These are phyloP conservation scores for Fusarium xylarioides DNA, from an alignment of 2,329 filamentous ascomycete genomes.

Conservation along the genomic window DNA sequence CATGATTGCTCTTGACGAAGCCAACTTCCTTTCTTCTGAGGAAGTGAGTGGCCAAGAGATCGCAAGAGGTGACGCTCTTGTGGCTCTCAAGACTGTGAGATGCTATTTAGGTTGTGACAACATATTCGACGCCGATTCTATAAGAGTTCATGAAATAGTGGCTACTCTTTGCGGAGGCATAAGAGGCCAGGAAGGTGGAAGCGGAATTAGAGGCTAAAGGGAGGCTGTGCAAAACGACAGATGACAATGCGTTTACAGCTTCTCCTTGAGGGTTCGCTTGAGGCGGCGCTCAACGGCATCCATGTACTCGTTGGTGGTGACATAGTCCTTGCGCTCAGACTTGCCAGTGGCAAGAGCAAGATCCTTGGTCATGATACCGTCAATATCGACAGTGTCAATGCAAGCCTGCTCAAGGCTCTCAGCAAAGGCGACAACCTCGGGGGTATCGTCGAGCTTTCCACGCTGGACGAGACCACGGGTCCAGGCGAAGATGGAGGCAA, in stretches of 20 bases:
- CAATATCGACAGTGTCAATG: constrained; percentile 90
- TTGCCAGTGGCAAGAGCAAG: constrained; percentile 93
- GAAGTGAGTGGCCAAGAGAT: neutral
- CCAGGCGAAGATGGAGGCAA: constrained; percentile 99
- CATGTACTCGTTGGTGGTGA: constrained; percentile 92
- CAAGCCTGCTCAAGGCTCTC: constrained; percentile 93
- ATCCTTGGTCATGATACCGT: constrained; percentile 99
- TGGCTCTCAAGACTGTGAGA: constrained; percentile 6
- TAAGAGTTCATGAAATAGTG: constrained; percentile 21
- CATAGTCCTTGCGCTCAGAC: constrained; percentile 83
- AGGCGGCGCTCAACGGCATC: constrained; percentile 90
- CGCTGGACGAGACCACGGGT: constrained; percentile 93
- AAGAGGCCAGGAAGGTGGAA: constrained; percentile 24
- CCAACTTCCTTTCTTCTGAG: constrained; percentile 10
- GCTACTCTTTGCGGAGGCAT: constrained; percentile 16
- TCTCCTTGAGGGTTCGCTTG: constrained; percentile 80
- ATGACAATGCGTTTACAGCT: constrained; percentile 63
- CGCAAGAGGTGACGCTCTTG: constrained; percentile 13
- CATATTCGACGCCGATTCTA: constrained; percentile 20
- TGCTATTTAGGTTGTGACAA: constrained; percentile 24
- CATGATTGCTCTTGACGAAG: constrained; percentile 33
- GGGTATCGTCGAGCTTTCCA: constrained; percentile 91
- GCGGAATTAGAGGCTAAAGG: constrained; percentile 11
- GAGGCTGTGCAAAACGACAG: constrained; percentile 3
- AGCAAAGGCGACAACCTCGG: constrained; percentile 89